Conservation (phyloP, 1,139 yeast species). For the Protomyces pachydermus region DNA sequence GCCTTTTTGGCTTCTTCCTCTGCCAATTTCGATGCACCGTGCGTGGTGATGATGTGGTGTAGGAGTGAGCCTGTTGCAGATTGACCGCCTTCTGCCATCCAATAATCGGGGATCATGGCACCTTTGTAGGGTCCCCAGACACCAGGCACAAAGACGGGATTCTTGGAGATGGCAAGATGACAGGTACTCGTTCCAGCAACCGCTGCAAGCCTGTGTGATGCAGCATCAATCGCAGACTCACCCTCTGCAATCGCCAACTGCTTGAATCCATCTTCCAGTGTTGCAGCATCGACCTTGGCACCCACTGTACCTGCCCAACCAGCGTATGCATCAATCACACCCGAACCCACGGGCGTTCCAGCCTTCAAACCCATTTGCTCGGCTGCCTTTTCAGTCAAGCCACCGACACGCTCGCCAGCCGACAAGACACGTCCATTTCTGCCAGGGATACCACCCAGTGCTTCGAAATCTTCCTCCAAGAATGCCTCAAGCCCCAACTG, state of each 20-base stretch:
- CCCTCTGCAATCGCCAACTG: constrained; percentile 44
- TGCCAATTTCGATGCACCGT: constrained; percentile 77
- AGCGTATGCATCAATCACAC: constrained; percentile 95
- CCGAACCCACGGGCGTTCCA: constrained; percentile 81
- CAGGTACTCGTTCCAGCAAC: constrained; percentile 99
- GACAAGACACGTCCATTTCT: constrained; percentile 66
- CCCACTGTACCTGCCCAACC: constrained; percentile 99
- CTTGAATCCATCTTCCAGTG: constrained; percentile 41
- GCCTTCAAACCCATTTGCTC: constrained; percentile 75
- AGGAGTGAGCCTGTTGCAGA: constrained; percentile 91
- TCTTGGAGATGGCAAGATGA: constrained; percentile 80
- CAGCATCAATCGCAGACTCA: constrained; percentile 36
- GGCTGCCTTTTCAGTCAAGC: constrained; percentile 63
- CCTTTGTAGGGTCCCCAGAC: constrained; percentile 99
- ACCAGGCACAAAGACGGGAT: constrained; percentile 86
- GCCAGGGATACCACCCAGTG: constrained; percentile 78
- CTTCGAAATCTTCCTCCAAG: constrained; percentile 65
- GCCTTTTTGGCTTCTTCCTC: constrained; percentile 59
- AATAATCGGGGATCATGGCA: constrained; percentile 77
- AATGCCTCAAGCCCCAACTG: constrained; percentile 70
- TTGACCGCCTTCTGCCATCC: constrained; percentile 99
- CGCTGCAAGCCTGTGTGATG: constrained; percentile 86
- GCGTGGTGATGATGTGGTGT: constrained; percentile 83
- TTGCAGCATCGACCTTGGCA: constrained; percentile 59
- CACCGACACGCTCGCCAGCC: constrained; percentile 87